Evolutionary conservation across 2,329 filamentous ascomycete genomes (phyloP).

Genomic region (Trichoderma endophyticum): DNA sequence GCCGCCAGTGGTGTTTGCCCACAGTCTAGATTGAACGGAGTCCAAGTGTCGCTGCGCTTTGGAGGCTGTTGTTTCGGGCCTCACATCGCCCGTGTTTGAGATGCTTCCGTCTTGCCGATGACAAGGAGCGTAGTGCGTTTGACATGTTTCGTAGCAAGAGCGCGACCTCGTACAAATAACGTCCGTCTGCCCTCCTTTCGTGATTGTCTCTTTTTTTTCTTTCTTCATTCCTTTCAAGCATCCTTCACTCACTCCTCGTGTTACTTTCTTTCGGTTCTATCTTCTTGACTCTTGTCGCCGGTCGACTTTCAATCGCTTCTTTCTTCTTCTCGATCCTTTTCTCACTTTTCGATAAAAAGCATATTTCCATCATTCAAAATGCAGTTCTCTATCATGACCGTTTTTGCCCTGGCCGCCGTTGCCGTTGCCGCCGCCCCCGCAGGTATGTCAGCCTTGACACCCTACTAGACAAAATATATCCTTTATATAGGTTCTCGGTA

Average conservation of each 20-base stretch:
- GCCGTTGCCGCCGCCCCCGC: constrained; percentile 44
- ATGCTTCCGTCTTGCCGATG: constrained; percentile 15
- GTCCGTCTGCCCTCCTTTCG: constrained; percentile 12
- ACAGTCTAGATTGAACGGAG: neutral
- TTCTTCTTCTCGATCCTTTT: constrained; percentile 22
- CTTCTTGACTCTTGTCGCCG: constrained; percentile 43
- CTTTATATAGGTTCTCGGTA: neutral
- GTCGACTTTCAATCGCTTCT: constrained; percentile 40
- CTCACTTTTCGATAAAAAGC: neutral
- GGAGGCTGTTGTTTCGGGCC: constrained; percentile 9
- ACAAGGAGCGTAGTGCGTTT: constrained; percentile 8
- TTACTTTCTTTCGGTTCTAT: constrained; percentile 15
- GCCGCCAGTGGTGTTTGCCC: neutral
- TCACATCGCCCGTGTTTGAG: constrained; percentile 12
- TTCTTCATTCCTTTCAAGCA: constrained; percentile 18
- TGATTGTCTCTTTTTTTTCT: neutral
- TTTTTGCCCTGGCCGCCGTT: constrained; percentile 47
- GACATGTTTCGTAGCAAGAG: neutral
- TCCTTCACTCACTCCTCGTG: constrained; percentile 19
- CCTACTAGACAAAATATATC: neutral
- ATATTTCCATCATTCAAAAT: constrained; percentile 41
- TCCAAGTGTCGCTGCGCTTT: neutral
- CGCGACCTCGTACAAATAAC: constrained; percentile 18
- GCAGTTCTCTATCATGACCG: constrained; percentile 49
- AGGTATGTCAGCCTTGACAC: constrained; percentile 23